Conservation (phyloP, 257 asterid species). For the Solanum raphanifolium region DNA sequence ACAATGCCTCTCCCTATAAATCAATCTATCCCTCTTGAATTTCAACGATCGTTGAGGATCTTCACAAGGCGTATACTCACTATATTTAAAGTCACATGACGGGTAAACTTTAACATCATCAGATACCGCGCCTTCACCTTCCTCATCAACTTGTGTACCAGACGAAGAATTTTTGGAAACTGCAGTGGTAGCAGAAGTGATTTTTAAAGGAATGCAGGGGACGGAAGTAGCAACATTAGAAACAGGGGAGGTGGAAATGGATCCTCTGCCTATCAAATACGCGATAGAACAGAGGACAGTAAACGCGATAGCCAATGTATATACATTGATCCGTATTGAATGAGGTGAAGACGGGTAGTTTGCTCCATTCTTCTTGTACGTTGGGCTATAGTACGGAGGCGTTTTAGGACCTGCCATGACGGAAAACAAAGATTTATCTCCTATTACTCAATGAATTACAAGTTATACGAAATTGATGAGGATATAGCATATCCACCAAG, state of each 20-base stretch:
- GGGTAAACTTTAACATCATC: slow-evolving; percentile 25
- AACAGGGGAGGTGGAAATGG: neutral
- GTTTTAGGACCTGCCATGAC: neutral
- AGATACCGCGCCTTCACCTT: neutral
- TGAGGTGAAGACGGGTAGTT: neutral
- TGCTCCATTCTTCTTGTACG: neutral
- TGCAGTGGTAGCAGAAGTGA: neutral
- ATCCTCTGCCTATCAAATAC: neutral
- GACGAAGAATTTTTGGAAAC: neutral
- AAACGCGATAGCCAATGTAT: neutral
- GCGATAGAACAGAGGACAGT: neutral
- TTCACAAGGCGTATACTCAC: slow-evolving; percentile 81
- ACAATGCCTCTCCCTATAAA: slow-evolving; percentile 73
- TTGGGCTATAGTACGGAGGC: neutral
- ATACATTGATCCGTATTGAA: neutral
- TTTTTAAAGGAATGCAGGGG: slow-evolving; percentile 9
- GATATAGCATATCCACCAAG: neutral
- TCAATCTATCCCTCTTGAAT: slow-evolving; percentile 32
- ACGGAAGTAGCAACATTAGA: neutral
- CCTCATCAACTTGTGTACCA: slow-evolving; percentile 39
- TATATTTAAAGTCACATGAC: slow-evolving; percentile 33
- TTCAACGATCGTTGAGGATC: slow-evolving; percentile 50
- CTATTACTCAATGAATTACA: too few species aligned
- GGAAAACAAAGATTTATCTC: neutral
- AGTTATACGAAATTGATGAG: neutral